Conservation (phyloP, 2,329 filamentous ascomycete species). For the Xylaria polymorpha region DNA sequence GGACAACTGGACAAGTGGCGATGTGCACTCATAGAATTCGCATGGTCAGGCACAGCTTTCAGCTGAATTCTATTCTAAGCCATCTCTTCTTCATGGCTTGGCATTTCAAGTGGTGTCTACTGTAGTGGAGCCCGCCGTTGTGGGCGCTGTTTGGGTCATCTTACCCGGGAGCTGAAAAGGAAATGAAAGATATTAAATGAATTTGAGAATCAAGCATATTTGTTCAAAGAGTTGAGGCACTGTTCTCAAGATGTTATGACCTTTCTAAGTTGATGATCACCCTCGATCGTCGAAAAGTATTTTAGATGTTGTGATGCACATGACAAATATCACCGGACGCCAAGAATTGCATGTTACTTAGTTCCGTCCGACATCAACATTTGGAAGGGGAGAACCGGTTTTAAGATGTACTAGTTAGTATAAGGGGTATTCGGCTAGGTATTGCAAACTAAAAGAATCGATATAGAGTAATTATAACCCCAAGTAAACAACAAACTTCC, state of each 20-base stretch:
- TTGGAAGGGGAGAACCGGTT: not conserved
- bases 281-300: not conserved
- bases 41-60: slow-evolving; percentile 1
- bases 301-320: not conserved
- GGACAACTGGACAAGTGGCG: slow-evolving; percentile 2
- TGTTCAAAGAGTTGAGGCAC: not conserved
- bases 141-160: not conserved
- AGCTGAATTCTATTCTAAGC: slow-evolving; percentile 11
- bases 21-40: not conserved
- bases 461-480: no score
- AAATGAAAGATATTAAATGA: not conserved
- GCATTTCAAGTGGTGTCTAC: not conserved
- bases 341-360: slow-evolving; percentile 16
- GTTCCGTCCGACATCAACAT: slow-evolving; percentile 6
- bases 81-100: not conserved
- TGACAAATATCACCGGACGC: slow-evolving; percentile 25
- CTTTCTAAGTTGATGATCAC: slow-evolving; percentile 9
- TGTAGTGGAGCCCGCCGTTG: not conserved
- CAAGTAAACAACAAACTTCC: not conserved
- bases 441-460: no score
- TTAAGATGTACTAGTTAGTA: not conserved
- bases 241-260: not conserved
- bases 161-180: slow-evolving; percentile 9
- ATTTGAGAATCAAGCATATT: not conserved
- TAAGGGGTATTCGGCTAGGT: not conserved